phyloP scores from a whole-genome alignment of 371 early-diverging fungal species.

The Blastocladiella emersonii region DNA sequence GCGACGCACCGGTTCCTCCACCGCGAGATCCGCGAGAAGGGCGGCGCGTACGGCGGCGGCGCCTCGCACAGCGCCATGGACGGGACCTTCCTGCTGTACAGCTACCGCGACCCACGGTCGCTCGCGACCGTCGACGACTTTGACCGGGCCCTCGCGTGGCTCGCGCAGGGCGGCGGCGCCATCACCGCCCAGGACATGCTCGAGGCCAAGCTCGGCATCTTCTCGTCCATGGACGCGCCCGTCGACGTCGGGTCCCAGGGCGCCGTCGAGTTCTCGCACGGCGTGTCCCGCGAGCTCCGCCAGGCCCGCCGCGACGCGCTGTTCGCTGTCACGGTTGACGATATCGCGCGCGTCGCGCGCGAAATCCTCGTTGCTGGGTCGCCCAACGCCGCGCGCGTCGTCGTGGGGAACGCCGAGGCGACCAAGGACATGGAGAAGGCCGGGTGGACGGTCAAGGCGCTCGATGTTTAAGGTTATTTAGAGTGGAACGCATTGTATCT shows the following conservation, averaged over 20 bases:
- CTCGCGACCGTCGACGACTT: constrained; percentile 60
- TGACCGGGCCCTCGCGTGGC: constrained; percentile 49
- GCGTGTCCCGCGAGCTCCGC: constrained; percentile 70
- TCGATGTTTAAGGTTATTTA: background rate
- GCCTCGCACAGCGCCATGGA: constrained; percentile 52
- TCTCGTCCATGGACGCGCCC: constrained; percentile 72
- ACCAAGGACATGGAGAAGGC: background rate
- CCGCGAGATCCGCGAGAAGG: constrained; percentile 88
- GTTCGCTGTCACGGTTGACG: background rate
- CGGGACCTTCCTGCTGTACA: constrained; percentile 74
- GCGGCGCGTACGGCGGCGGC: constrained; percentile 93
- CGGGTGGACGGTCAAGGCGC: background rate
- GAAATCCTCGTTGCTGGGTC: too few species aligned
- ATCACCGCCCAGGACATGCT: constrained; percentile 48
- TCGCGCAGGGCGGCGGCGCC: constrained; percentile 26
- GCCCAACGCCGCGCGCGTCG: background rate
- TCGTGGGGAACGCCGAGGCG: background rate
- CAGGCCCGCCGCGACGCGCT: constrained; percentile 30
- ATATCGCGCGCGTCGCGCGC: background rate
- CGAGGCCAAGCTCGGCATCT: constrained; percentile 84
- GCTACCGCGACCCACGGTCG: constrained; percentile 84
- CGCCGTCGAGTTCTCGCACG: constrained; percentile 54
- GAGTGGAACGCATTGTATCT: too few species aligned
- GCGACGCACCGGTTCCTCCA: constrained; percentile 76
- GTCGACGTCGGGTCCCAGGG: constrained; percentile 73